Base-by-base conservation (phyloP, 805 yeast genomes). In the Hanseniaspora lachancei region DNA sequence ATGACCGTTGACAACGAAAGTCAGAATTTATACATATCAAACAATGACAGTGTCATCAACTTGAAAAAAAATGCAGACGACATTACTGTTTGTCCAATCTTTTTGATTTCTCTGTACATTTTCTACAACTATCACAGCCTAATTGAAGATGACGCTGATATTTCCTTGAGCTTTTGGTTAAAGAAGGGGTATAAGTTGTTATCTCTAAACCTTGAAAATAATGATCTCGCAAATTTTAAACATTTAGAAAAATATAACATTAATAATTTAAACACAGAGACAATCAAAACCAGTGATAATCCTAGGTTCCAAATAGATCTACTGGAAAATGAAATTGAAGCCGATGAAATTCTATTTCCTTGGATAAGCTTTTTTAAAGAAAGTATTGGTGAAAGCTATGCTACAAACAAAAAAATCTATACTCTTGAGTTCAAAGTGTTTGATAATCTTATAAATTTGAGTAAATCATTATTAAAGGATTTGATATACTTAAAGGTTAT, bases 321-420 rank as follows among this genome's bases (percentile, higher is more conserved):
- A 29, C 12, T 43, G 7, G 24, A 32, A 27, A 24, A 53, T 20
- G 56, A 53, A 21, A 18, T 53, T 15, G 27, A 35, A n/a, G 23
- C 56, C 5, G 56, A 53, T 27, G 56, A 53, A 16, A 44, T 53
- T 21, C 4, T 53, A 2, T 53, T 53, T 21, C 56, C 56, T 21
- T 53, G 56, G 56, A 46, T 53, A 16, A 53, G 56, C 23, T 24
- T 53, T 18, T 21, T 46, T 2, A 46, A 53, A 32, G 56, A 53
- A 29, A 34, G 20, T 5, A 32, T 46, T 46, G 49, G 39, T 10
- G 38, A 29, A 3, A 21, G n/a, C 5, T 46, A 34, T 34, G 49
- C 34, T 15, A 46, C 38, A 9, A 46, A 46, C 13, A 46, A 46
- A 34, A 47, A 39, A 21, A 39, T 35, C 4, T 36, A 41, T 40